A percentile compares a stretch with the other conserved stretches of the same genome.
phyloP scores from a whole-genome alignment of 306 rosid species.

The Malus asiatica region DNA sequence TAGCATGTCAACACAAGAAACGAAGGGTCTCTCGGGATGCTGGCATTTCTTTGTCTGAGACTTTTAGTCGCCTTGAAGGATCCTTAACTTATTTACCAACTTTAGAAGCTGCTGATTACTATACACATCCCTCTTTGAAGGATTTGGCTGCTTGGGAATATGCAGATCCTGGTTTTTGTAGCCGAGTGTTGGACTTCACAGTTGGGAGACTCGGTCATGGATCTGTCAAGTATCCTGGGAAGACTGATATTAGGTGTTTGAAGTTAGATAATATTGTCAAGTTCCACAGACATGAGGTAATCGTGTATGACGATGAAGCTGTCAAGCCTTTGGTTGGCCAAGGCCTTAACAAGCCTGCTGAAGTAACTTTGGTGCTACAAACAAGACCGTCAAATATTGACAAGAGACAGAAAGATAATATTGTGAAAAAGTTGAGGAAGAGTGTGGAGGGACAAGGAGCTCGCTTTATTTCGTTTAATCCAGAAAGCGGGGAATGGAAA shows the following conservation, averaged over 20 bases:
- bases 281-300: constrained; percentile 62
- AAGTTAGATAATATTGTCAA: constrained; percentile 50
- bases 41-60: constrained; percentile 12
- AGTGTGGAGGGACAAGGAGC: constrained; percentile 65
- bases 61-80: constrained; percentile 29
- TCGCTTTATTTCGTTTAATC: constrained; percentile 61
- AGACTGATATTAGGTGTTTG: constrained; percentile 68
- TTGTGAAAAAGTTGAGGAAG: constrained; percentile 45
- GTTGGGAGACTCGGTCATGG: constrained; percentile 81
- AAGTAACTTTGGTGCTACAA: constrained; percentile 66
- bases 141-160: constrained; percentile 23
- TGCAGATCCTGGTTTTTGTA: constrained; percentile 59
- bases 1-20: constrained; percentile 31
- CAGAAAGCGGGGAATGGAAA: constrained; percentile 64
- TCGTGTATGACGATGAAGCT: constrained; percentile 66
- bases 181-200: constrained; percentile 57
- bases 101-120: constrained; percentile 45
- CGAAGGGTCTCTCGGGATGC: constrained; percentile 33
- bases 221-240: constrained; percentile 49
- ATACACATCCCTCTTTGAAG: constrained; percentile 44
- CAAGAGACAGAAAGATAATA: constrained; percentile 22
- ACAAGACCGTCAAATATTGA: constrained; percentile 24
- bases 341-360: constrained; percentile 90
- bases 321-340: constrained; percentile 63
- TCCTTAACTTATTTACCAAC: constrained; percentile 49